phyloP scores from a whole-genome alignment of 1,139 yeast species.

The Yamadazyma pseudoaaseri region DNA sequence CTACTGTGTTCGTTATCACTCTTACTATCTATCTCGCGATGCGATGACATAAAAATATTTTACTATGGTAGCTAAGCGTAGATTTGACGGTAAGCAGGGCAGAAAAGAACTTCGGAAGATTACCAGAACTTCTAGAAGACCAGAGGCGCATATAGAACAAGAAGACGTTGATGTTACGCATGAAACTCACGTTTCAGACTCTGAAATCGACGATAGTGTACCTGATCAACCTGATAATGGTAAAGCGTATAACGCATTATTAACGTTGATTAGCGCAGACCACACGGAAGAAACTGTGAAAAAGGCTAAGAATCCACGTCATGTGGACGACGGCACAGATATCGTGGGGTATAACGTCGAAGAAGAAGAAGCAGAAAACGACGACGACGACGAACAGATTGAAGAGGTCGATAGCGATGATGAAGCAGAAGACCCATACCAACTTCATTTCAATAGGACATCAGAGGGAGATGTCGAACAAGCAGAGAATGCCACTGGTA shows the following conservation, averaged over 20 bases:
- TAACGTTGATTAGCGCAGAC: conserved; percentile 65
- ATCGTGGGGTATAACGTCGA: conserved; percentile 26
- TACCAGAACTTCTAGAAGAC: conserved; percentile 44
- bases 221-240: conserved; percentile 21
- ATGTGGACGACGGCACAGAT: conserved; percentile 31
- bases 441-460: conserved; percentile 63
- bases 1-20: no score
- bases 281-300: conserved; percentile 25
- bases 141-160: conserved; percentile 27
- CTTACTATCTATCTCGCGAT: no score
- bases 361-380: conserved; percentile 32
- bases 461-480: conserved; percentile 44
- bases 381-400: conserved; percentile 25
- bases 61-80: conserved; percentile 8
- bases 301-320: conserved; percentile 20
- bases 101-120: conserved; percentile 58
- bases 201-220: conserved; percentile 14
- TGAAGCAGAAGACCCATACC: conserved; percentile 61
- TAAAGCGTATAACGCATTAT: conserved; percentile 71
- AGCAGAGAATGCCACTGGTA: conserved; percentile 22
- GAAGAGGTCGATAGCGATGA: conserved; percentile 29
- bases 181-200: conserved; percentile 5
- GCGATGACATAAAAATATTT: conserved; percentile 5
- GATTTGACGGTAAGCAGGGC: conserved; percentile 31
- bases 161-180: conserved; percentile 1